A percentile compares a stretch with the other conserved stretches of the same genome.
Evolutionary conservation across 306 rosid genomes (phyloP).

Genomic region (Ceratonia siliqua): DNA sequence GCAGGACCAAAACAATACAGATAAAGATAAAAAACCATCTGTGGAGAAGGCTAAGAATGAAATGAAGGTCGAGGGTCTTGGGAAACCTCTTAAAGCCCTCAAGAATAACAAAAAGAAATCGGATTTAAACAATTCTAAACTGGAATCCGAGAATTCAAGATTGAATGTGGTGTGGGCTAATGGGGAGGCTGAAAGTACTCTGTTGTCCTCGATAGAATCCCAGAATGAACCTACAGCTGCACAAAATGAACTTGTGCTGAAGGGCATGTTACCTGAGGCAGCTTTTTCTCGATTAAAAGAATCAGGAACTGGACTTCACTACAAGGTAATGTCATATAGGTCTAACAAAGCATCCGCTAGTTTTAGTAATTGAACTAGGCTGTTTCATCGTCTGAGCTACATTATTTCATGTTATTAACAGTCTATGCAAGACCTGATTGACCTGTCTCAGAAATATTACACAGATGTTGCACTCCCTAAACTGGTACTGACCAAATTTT

Average conservation of each 20-base stretch:
- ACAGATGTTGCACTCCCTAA: slow-evolving; percentile 96
- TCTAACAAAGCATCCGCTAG: slow-evolving; percentile 23
- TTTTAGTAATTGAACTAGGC: slow-evolving; percentile 37
- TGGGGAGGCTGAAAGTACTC: slow-evolving; percentile 55
- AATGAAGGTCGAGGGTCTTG: slow-evolving; percentile 97
- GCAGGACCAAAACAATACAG: slow-evolving; percentile 81
- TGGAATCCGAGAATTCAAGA: slow-evolving; percentile 50
- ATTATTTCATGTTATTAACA: slow-evolving; percentile 46
- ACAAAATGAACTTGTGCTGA: slow-evolving; percentile 78
- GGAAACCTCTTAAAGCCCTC: slow-evolving; percentile 90
- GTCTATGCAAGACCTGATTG: slow-evolving; percentile 81
- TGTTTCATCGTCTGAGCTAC: slow-evolving; percentile 38
- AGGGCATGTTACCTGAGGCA: slow-evolving; percentile 61
- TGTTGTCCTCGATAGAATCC: slow-evolving; percentile 48
- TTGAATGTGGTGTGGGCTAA: slow-evolving; percentile 40
- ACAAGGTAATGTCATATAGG: slow-evolving; percentile 67
- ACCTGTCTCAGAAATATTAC: slow-evolving; percentile 80
- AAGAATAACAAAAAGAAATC: slow-evolving; percentile 74
- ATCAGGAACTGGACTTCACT: slow-evolving; percentile 90
- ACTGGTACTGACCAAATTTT: slow-evolving; percentile 68
- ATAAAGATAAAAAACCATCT: slow-evolving; percentile 77
- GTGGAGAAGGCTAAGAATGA: slow-evolving; percentile 74
- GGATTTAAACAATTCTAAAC: slow-evolving; percentile 52
- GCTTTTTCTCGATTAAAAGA: slow-evolving; percentile 88
- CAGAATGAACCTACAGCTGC: slow-evolving; percentile 55